phyloP scores from a whole-genome alignment of 2,329 filamentous ascomycete genomes.

The Diaporthe citriasiana region DNA sequence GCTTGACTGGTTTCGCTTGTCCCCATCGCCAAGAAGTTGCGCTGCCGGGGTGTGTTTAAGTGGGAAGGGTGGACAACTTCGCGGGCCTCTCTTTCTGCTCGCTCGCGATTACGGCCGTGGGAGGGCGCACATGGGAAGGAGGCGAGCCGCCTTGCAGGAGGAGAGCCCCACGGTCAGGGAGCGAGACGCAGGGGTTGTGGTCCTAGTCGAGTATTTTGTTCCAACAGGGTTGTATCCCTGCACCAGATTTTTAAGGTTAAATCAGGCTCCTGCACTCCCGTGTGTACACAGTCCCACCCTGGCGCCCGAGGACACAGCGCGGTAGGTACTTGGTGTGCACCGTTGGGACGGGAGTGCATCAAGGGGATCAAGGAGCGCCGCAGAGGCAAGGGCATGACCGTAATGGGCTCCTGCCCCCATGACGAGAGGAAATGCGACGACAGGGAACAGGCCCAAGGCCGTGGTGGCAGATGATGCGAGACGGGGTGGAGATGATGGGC shows the following conservation, averaged over 20 bases:
- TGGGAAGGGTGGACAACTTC: constrained; percentile 16
- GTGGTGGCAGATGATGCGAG: constrained; percentile 26
- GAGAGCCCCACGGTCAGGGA: constrained; percentile 37
- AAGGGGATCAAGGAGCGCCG: constrained; percentile 28
- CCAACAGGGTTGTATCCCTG: constrained; percentile 31
- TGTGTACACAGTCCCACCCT: constrained; percentile 9
- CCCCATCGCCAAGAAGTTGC: constrained; percentile 37
- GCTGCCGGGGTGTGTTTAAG: constrained; percentile 31
- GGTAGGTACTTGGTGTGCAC: background rate
- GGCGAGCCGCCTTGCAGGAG: constrained; percentile 33
- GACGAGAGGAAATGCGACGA: constrained; percentile 20
- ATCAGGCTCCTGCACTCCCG: constrained; percentile 31
- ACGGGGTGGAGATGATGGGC: constrained; percentile 33
- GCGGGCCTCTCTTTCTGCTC: constrained; percentile 3
- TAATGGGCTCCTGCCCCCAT: constrained; percentile 1
- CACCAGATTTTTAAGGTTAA: constrained; percentile 34
- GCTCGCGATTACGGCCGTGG: constrained; percentile 22
- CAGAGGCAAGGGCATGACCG: constrained; percentile 11
- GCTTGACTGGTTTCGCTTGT: constrained; percentile 33
- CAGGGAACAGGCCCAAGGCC: constrained; percentile 11
- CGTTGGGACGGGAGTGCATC: constrained; percentile 12
- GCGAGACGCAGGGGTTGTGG: constrained; percentile 27
- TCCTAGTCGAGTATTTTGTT: constrained; percentile 11
- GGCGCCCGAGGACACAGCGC: background rate
- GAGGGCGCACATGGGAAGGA: constrained; percentile 35